A percentile compares a stretch with the other conserved stretches of the same genome.
These are phyloP conservation scores for Alternaria infectoria DNA, from an alignment of 2,329 filamentous ascomycete genomes.

Conservation along the genomic window DNA sequence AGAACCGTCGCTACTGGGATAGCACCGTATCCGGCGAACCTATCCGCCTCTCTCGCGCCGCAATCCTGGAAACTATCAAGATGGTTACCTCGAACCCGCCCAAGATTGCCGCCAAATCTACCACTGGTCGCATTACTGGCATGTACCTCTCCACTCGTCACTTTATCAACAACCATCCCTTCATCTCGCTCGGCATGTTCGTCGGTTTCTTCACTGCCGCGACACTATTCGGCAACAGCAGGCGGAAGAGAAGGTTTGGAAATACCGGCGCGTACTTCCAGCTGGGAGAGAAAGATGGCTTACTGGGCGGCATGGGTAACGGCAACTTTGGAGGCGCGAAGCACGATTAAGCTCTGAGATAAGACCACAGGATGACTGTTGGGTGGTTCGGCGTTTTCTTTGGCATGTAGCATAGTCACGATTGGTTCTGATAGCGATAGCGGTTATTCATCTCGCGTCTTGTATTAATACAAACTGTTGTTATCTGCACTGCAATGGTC, in stretches of 20 bases:
- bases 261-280: slow-evolving; percentile 66
- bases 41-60: slow-evolving; percentile 87
- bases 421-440: not conserved
- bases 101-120: slow-evolving; percentile 77
- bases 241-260: slow-evolving; percentile 52
- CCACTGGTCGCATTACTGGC: slow-evolving; percentile 74
- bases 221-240: slow-evolving; percentile 44
- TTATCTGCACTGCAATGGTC: not conserved
- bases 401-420: slow-evolving; percentile 16
- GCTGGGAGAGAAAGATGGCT: slow-evolving; percentile 71
- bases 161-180: slow-evolving; percentile 53
- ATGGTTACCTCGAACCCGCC: slow-evolving; percentile 73
- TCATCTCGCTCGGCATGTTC: slow-evolving; percentile 60
- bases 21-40: slow-evolving; percentile 84
- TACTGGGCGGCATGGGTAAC: slow-evolving; percentile 62
- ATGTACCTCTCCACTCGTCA: slow-evolving; percentile 62
- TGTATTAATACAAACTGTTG: not conserved
- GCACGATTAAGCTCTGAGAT: slow-evolving; percentile 30
- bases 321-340: slow-evolving; percentile 47
- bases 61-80: slow-evolving; percentile 84
- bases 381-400: slow-evolving; percentile 2
- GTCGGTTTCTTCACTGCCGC: slow-evolving; percentile 62
- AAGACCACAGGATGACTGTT: not conserved
- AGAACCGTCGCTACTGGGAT: slow-evolving; percentile 97
- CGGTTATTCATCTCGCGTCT: not conserved